These are phyloP conservation scores for Fusarium sp. DNA, from an alignment of 2,329 filamentous ascomycete genomes.

Conservation along the genomic window DNA sequence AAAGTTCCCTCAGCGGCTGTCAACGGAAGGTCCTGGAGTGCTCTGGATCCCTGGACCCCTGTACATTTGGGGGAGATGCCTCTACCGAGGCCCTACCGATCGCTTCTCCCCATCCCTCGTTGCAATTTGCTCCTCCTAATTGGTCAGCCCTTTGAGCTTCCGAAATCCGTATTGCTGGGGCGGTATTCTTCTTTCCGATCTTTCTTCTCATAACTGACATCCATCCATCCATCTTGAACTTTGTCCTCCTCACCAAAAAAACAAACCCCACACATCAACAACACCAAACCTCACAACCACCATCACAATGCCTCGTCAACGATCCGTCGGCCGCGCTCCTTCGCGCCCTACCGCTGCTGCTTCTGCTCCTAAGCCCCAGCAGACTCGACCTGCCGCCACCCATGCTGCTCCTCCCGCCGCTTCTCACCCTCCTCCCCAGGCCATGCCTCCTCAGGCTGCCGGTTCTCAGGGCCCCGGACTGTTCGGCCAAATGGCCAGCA, in stretches of 20 bases:
- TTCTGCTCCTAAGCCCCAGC: constrained; percentile 68
- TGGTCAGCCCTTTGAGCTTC: constrained; percentile 42
- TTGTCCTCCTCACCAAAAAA: constrained; percentile 4
- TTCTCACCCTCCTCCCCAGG: constrained; percentile 38
- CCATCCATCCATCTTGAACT: constrained; percentile 16
- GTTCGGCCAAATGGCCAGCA: constrained; percentile 97
- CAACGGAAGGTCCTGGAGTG: constrained; percentile 40
- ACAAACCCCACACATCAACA: constrained; percentile 13
- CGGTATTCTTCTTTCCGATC: constrained; percentile 48
- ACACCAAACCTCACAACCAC: constrained; percentile 17
- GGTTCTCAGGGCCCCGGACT: constrained; percentile 81
- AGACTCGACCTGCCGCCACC: constrained; percentile 77
- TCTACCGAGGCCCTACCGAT: constrained; percentile 47
- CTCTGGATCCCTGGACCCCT: constrained; percentile 19
- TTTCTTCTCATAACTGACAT: constrained; percentile 36
- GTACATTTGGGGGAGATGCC: constrained; percentile 18
- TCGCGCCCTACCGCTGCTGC: constrained; percentile 75
- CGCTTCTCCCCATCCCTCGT: constrained; percentile 31
- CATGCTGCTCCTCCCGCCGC: constrained; percentile 66
- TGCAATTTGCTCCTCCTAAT: constrained; percentile 48
- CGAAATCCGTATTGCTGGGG: constrained; percentile 38
- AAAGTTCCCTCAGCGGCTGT: constrained; percentile 31
- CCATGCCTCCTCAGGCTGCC: constrained; percentile 47
- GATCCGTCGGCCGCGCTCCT: constrained; percentile 74
- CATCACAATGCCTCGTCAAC: constrained; percentile 78